These are phyloP conservation scores for Cadophora malorum DNA, from an alignment of 2,329 filamentous ascomycete species.

Conservation along the genomic window DNA sequence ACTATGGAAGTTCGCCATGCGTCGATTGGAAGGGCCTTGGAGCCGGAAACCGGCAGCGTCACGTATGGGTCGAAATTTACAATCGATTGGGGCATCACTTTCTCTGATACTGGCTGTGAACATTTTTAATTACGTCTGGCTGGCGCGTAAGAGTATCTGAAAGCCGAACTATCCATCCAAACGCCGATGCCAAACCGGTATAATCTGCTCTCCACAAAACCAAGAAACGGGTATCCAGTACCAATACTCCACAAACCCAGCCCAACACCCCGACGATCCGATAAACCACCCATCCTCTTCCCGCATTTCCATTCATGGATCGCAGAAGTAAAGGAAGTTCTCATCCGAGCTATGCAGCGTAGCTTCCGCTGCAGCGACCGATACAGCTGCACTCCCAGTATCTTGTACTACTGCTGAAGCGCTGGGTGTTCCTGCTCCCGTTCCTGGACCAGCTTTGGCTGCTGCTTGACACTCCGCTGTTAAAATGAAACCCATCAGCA, in stretches of 20 bases:
- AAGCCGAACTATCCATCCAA: background rate
- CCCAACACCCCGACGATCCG: background rate
- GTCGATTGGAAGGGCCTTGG: no score
- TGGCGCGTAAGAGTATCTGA: background rate
- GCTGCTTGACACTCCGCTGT: constrained; percentile 15
- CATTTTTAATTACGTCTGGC: background rate
- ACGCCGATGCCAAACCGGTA: background rate
- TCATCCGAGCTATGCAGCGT: constrained; percentile 30
- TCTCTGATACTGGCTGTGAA: background rate
- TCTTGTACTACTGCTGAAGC: constrained; percentile 1
- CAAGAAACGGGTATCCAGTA: constrained; percentile 13
- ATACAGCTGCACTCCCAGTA: background rate
- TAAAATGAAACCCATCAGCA: background rate
- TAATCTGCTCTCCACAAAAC: background rate
- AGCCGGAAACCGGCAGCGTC: background rate
- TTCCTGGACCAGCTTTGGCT: background rate
- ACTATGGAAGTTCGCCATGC: no score
- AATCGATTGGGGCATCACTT: background rate
- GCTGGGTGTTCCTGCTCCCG: background rate
- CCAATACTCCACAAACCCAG: constrained; percentile 2
- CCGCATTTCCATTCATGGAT: constrained; percentile 13
- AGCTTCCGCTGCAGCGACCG: constrained; percentile 13
- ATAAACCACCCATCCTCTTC: background rate
- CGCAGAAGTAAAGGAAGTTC: constrained; percentile 30
- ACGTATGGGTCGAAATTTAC: background rate